Conservation (phyloP, 2,329 filamentous ascomycete genomes). For the Cordyceps tenuipes region DNA sequence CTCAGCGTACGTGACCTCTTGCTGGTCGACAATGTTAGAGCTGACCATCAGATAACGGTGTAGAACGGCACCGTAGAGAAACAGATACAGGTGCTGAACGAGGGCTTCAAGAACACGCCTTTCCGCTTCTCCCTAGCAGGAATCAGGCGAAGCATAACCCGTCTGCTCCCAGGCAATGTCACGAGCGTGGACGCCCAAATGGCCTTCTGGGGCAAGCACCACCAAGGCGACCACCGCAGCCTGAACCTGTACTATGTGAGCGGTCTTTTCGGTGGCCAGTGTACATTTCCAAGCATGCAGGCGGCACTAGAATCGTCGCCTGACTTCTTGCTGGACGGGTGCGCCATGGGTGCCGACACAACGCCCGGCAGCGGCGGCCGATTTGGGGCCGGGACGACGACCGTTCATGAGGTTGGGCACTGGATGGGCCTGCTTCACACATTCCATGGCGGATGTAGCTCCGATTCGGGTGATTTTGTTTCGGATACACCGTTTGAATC, state of each 20-base stretch:
- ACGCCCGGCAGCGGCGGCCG: slow-evolving; percentile 29
- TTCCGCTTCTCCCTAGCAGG: background rate
- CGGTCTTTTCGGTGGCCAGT: slow-evolving; percentile 30
- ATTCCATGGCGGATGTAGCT: slow-evolving; percentile 33
- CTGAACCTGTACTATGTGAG: slow-evolving; percentile 41
- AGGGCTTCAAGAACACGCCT: background rate
- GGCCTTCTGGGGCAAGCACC: slow-evolving; percentile 20
- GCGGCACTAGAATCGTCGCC: slow-evolving; percentile 5
- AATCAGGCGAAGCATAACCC: too few species aligned
- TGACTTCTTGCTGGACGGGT: slow-evolving; percentile 31
- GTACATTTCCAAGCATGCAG: slow-evolving; percentile 34
- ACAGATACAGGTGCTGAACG: background rate
- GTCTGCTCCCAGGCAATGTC: background rate
- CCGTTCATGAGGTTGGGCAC: slow-evolving; percentile 38
- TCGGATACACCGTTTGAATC: background rate
- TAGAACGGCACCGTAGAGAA: background rate
- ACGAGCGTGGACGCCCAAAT: background rate
- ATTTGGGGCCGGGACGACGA: slow-evolving; percentile 26
- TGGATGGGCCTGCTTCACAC: slow-evolving; percentile 41
- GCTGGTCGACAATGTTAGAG: background rate
- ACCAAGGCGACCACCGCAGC: slow-evolving; percentile 32
- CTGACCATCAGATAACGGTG: background rate
- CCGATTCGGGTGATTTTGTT: slow-evolving; percentile 26
- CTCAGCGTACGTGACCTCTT: background rate
- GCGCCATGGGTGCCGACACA: slow-evolving; percentile 28